Evolutionary conservation across 2,329 filamentous ascomycete genomes (phyloP).

Genomic region (Chaetomium globosum): DNA sequence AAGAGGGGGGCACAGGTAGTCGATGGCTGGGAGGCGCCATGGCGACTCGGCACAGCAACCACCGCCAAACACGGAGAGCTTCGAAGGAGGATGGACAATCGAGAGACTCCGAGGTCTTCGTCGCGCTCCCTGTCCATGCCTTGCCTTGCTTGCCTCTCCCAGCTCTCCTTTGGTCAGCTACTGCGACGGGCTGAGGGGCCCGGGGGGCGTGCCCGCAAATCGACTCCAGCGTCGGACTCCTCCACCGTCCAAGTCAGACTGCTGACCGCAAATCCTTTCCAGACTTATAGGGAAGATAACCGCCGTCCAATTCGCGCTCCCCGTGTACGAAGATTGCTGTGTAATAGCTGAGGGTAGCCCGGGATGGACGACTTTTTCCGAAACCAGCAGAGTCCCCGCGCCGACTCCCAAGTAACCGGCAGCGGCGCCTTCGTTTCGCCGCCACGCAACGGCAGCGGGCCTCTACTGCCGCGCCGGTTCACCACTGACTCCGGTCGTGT

Average conservation of each 20-base stretch:
- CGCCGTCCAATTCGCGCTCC: conserved; percentile 40
- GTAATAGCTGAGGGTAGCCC: conserved; percentile 40
- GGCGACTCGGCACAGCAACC: conserved; percentile 2
- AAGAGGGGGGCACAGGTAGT: neutral
- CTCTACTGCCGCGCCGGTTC: conserved; percentile 78
- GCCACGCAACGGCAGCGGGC: conserved; percentile 60
- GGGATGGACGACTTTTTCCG: conserved; percentile 77
- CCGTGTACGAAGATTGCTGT: conserved; percentile 46
- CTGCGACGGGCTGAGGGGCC: neutral
- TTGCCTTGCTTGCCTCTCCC: neutral
- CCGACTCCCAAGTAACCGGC: conserved; percentile 73
- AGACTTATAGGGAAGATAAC: conserved; percentile 45
- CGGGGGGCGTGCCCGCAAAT: neutral
- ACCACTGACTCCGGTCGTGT: conserved; percentile 87
- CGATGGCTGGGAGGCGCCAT: conserved; percentile 2
- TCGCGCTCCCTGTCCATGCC: conserved; percentile 14
- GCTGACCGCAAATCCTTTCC: conserved; percentile 32
- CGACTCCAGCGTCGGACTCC: conserved; percentile 10
- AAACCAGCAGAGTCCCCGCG: conserved; percentile 73
- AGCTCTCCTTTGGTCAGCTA: neutral
- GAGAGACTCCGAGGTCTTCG: conserved; percentile 1
- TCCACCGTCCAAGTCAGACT: conserved; percentile 19
- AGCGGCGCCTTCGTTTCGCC: conserved; percentile 70
- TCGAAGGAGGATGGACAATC: conserved; percentile 10
- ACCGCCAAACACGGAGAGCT: conserved; percentile 1